Percentiles rank a stretch among this genome's conserved stretches.
Conservation (phyloP, 1,139 yeast genomes). For the Yamadazyma diddensiae region DNA sequence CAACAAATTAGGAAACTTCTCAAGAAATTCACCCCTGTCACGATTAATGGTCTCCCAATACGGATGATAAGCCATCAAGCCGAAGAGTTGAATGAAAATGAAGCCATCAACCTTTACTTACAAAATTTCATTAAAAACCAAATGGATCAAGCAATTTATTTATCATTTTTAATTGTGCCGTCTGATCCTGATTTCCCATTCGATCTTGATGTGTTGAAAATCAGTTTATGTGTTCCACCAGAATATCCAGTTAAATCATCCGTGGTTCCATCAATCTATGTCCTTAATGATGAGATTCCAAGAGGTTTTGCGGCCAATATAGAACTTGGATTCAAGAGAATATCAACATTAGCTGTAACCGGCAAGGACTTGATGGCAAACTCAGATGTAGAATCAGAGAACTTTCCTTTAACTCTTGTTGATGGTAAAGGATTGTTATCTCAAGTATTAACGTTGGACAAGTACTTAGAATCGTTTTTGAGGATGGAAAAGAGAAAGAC, state of each 20-base stretch:
- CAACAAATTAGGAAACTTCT: slow-evolving; percentile 27
- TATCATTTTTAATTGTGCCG: slow-evolving; percentile 45
- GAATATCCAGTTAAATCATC: slow-evolving; percentile 48
- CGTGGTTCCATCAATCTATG: slow-evolving; percentile 45
- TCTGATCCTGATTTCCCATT: slow-evolving; percentile 76
- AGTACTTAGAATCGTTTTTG: slow-evolving; percentile 54
- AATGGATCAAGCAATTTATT: slow-evolving; percentile 23
- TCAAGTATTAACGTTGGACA: slow-evolving; percentile 55
- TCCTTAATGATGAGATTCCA: slow-evolving; percentile 69
- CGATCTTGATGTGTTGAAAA: slow-evolving; percentile 49
- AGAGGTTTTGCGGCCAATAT: slow-evolving; percentile 65
- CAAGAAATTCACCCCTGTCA: slow-evolving; percentile 26
- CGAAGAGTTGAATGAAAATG: slow-evolving; percentile 7
- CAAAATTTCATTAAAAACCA: slow-evolving; percentile 16
- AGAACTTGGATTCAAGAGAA: slow-evolving; percentile 59
- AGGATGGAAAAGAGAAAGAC: slow-evolving; percentile 56
- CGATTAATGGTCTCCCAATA: slow-evolving; percentile 30
- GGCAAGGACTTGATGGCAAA: slow-evolving; percentile 7
- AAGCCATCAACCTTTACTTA: slow-evolving; percentile 16
- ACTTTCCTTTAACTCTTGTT: slow-evolving; percentile 31
- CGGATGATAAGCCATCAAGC: slow-evolving; percentile 18
- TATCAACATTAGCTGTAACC: slow-evolving; percentile 35
- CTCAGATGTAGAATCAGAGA: slow-evolving; percentile 5
- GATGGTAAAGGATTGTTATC: slow-evolving; percentile 51
- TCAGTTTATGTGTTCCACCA: slow-evolving; percentile 54